Evolutionary conservation across 208 protist genomes (phyloP), one percentile per base, ranked within the genome.

Genomic region (Leishmania gerbilli): DNA sequence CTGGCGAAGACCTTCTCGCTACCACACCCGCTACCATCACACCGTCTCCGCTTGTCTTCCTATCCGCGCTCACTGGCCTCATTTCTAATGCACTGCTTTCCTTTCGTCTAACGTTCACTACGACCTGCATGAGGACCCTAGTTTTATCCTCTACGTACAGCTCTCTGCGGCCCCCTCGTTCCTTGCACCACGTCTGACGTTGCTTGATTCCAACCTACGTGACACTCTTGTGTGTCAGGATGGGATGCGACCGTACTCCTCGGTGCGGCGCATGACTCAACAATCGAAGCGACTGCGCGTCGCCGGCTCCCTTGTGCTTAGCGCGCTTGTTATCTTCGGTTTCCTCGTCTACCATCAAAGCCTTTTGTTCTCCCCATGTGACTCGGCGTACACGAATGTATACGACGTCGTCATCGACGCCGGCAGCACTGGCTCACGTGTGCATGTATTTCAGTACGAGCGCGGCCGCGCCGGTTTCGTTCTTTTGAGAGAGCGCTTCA

Each of bases 401-500:
- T 95, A 87, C 71, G 92, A 94, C 67, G 76, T 94, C 34, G 83
- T 95, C 2, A 80, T 95, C 31, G 92, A 95, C 76, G 92, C 92
- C 2, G 92, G 92, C 74, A 94, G 90, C 78, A 94, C 89, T n/a
- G 92, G 92, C 53, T 91, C 89, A 0, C 88, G 92, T 45, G 83
- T 93, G 49, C 88, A 95, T 76, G 74, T 95, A 37, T 94, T 93
- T 76, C 75, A 87, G 62, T 95, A 89, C 64, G 77, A 87, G 76
- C 82, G 79, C 45, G n/a, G 24, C 0, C 75, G 69, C 8, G 45
- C 77, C 42, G 74, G 87, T 37, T 51, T 89, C 34, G 60, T 82
- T 8, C 87, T 96, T 4, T 17, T 85, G 13, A 53, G 37, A 7
- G 92, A 96, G 72, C 76, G 79, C 74, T 91, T 88, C 72, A 53